A percentile compares a stretch with the other conserved stretches of the same genome.
Evolutionary conservation across 129 eudicot genomes (phyloP).

Genomic region (Silybum marianum): DNA sequence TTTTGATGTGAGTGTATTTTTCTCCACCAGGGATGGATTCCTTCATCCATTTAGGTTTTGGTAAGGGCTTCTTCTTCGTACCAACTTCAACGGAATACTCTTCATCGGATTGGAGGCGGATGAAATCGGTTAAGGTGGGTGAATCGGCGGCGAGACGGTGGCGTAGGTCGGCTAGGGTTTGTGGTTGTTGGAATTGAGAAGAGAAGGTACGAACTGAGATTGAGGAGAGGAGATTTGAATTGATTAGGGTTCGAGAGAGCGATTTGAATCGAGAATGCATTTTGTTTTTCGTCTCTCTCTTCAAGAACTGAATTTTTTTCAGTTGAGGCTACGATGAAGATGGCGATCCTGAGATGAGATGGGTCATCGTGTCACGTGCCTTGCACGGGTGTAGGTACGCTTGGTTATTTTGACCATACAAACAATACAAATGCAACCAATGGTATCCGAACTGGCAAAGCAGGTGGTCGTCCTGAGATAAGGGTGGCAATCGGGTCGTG

Average conservation of each 20-base stretch:
- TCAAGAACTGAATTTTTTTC: not conserved
- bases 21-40: conserved; percentile 90
- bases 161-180: conserved; percentile 76
- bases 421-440: not conserved
- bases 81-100: conserved; percentile 92
- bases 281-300: not conserved
- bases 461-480: too few species aligned
- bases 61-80: conserved; percentile 88
- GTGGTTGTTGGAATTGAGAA: conserved; percentile 45
- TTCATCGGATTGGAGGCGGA: conserved; percentile 41
- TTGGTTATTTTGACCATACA: conserved; percentile 15
- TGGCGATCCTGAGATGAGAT: conserved; percentile 2
- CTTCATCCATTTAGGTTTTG: conserved; percentile 98
- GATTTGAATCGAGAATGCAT: conserved; percentile 51
- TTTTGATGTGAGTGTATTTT: conserved; percentile 78
- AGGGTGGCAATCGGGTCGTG: too few species aligned
- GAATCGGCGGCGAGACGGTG: conserved; percentile 80
- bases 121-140: conserved; percentile 60
- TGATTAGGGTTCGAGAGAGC: conserved; percentile 43
- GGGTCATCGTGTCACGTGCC: conserved; percentile 3
- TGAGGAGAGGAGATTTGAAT: conserved; percentile 37
- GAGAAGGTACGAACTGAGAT: conserved; percentile 38
- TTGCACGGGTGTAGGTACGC: not conserved
- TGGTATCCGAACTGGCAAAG: too few species aligned
- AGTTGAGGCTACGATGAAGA: conserved; percentile 4